Conservation (phyloP, 805 yeast species). For the Yamadazyma paraphyllophila region DNA sequence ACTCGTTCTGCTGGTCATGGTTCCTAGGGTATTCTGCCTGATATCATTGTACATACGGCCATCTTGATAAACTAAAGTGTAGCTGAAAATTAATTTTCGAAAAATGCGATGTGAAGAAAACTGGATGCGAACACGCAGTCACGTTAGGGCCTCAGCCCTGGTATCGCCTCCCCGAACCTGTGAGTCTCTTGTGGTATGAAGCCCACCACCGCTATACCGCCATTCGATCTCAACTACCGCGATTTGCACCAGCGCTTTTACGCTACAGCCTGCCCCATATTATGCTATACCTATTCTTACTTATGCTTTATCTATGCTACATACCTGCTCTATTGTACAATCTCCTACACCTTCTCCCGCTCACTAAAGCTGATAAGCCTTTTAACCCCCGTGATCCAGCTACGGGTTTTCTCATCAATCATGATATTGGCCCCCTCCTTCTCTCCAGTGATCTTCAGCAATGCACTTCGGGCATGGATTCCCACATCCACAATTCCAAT, state of each 20-base stretch:
- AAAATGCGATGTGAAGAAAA: slow-evolving; percentile 9
- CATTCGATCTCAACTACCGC: no score
- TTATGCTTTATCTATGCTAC: no score
- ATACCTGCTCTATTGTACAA: background rate
- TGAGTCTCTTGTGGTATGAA: no score
- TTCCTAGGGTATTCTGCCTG: no score
- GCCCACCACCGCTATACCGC: no score
- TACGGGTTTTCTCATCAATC: slow-evolving; percentile 71
- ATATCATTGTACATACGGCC: slow-evolving; percentile 10
- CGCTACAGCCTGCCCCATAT: no score
- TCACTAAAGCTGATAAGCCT: slow-evolving; percentile 63
- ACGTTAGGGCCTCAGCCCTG: slow-evolving; percentile 8
- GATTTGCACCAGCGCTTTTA: no score
- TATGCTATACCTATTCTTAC: background rate
- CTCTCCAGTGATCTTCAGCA: slow-evolving; percentile 44
- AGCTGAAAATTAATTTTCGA: slow-evolving; percentile 11
- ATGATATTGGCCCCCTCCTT: slow-evolving; percentile 62
- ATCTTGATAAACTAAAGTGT: slow-evolving; percentile 4
- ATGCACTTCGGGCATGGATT: slow-evolving; percentile 72
- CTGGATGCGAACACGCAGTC: slow-evolving; percentile 4
- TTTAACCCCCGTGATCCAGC: slow-evolving; percentile 76
- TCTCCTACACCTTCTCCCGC: slow-evolving; percentile 6
- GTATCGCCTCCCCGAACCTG: no score
- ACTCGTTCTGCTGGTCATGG: no score
- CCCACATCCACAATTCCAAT: slow-evolving; percentile 80